Base-by-base conservation (phyloP, 2,329 filamentous ascomycete species). In the Metarhizium anisopliae region DNA sequence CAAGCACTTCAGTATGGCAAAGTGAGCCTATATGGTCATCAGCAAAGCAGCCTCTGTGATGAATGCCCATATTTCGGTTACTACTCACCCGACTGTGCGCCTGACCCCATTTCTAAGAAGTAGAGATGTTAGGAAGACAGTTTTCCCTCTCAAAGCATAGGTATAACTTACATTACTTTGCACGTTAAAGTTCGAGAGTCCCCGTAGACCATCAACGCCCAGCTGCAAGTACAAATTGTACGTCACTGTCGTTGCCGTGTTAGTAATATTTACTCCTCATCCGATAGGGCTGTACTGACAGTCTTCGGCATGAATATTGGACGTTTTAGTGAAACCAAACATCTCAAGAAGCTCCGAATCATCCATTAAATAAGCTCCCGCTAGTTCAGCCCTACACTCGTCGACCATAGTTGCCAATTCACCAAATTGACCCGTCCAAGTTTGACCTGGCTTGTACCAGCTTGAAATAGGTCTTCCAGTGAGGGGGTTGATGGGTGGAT, bases 381-480 rank as follows among this genome's bases (percentile, higher is more conserved):
- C 72, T 18, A 76, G 67, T 49, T 71, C 68, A 1, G 72, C 72
- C 32, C 74, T 63, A 58, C 73, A 77, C 58, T 87, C 84, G 56
- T 87, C 84, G 45, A 86, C 81, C 4, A 75, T 80, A 0, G 76
- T 80, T 2, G 82, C 79, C 51, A 86, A 68, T 29, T 82, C 71
- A 3, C 76, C 81, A 60, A 86, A 86, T 0, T 81, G 75, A 4
- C 76, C 75, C 10, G 78, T 82, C 82, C 82, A 87, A 0, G 82
- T 86, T 67, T 87, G 78, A 2, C 82, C 82, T 2, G 78, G 79
- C 61, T 77, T 79, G 70, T 87, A 87, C 77, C 77, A 85, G 1
- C 71, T 74, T 2, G 64, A 70, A 56, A 87, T 74, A 0, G 82
- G 76, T 56, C 80, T 71, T 35, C 74, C 72, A 4, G 74, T 79